Base-by-base conservation (phyloP, 176 grass and related monocot species). In the Thalia dealbata region DNA sequence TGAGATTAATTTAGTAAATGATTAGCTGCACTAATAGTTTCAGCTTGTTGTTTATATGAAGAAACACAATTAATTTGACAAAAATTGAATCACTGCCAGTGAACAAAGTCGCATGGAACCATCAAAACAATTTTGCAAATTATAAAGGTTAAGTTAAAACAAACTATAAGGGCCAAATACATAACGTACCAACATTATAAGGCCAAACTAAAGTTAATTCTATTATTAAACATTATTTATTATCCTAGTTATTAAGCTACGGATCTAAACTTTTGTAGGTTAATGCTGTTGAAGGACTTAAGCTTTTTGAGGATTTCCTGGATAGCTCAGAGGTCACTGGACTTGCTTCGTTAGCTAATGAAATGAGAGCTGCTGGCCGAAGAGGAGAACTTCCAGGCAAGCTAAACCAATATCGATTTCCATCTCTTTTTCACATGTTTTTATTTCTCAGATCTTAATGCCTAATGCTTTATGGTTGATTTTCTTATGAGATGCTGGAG, bases 271-370 rank as follows among this genome's bases (percentile, higher is more conserved):
- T 38, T 38, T 54, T 56, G 50, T 61, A 72, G 95, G 82, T 88
- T 64, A 93, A 99, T 86, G 73, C 81, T 73, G 81, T 92, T 77
- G 95, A 99, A 82, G 95, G 95, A 38, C 90, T 99, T 54, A 99
- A 93, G 67, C 72, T 99, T 38, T 99, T 91, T 78, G 90, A 93
- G 70, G 90, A 84, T 10, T 81, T 91, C 61, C 75, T 99, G 52
- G 84, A 86, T 75, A 70, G 46, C 28, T 64, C 1, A 7, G 85
- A 99, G 59, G 76, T 81, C 78, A 77, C 77, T 63, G 78, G 83
- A 54, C 86, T 99, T 73, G 38, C 91, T 81, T 84, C 81, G 46
- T 88, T 88, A 71, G 72, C 84, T 55, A 91, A 99, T 81, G 90
- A 87, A 84, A 88, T 80, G 64, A 99, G 85, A 82, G 71, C 83